Base-by-base conservation (phyloP, 2,329 filamentous ascomycete species). In the Colletotrichum somersetense region DNA sequence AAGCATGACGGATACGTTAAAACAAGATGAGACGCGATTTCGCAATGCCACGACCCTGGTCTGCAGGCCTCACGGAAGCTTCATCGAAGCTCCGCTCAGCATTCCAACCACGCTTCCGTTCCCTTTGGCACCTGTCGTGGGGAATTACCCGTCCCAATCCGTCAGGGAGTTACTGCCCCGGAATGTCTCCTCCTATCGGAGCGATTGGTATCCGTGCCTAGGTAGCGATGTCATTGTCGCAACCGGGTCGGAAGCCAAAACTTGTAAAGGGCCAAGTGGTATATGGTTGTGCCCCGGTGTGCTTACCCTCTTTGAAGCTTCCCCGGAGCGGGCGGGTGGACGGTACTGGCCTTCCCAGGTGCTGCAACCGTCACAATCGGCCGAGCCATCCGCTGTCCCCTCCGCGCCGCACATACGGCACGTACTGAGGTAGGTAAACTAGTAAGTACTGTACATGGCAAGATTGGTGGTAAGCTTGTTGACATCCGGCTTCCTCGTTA, bases 281-380 rank as follows among this genome's bases (percentile, higher is more conserved):
- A 7, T 57, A 11, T 57, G 26, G 38, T 52, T 30, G 69, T 46
- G 69, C 63, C 30, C 59, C 59, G 59, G 58, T 68, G 30, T 40
- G 38, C 4, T 30, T 4, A 30, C 30, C 30, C 42, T 48, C 35
- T 69, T 53, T 69, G 57, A 42, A 59, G 66, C 48, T 72, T 64
- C 66, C 69, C 69, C 65, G 58, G 69, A 64, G 69, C 59, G 65
- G 65, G 44, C 30, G 58, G 65, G 44, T n/a, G 58, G 69, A 69
- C 65, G 69, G 69, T 65, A 72, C 64, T 67, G 65, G 44, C 63
- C 69, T 72, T 42, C 58, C 52, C 53, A 59, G 44, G 14, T 53
- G 53, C 53, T 52, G 53, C 40, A 46, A 50, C 68, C 64, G 65
- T 53, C 63, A 44, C 57, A 44, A 42, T 68, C 69, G 69, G 65